These are phyloP conservation scores for Trichoderma atrobrunneum DNA, from an alignment of 2,329 filamentous ascomycete genomes.

Conservation along the genomic window DNA sequence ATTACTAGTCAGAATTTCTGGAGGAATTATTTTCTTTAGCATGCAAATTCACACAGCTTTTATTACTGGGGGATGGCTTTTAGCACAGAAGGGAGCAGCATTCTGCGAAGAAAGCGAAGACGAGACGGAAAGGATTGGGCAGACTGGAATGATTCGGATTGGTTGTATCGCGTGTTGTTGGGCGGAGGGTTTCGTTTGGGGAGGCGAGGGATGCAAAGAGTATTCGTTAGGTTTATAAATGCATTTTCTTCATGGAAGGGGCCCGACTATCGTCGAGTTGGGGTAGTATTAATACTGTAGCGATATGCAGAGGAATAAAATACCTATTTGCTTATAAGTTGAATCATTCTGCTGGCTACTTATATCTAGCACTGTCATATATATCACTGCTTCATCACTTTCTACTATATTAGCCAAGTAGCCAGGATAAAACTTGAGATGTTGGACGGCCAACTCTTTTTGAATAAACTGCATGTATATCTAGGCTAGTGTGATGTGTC, in stretches of 20 bases:
- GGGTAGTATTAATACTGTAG: neutral
- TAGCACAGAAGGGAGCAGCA: neutral
- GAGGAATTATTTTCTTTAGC: neutral
- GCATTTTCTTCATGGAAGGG: neutral
- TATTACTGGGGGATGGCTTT: neutral
- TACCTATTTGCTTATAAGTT: neutral
- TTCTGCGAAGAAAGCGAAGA: neutral
- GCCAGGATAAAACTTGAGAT: neutral
- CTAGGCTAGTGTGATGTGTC: slow-evolving; percentile 15
- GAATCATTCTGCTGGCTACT: neutral
- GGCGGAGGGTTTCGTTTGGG: neutral
- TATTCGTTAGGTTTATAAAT: neutral
- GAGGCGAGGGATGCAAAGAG: neutral
- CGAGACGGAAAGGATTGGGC: neutral
- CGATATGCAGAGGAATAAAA: neutral
- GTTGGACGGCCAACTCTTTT: neutral
- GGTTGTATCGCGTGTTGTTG: neutral
- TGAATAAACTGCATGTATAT: neutral
- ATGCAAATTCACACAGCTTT: neutral
- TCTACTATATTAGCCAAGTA: neutral
- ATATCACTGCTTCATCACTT: neutral
- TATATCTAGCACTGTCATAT: too few species aligned
- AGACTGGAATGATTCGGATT: neutral
- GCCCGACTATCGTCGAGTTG: neutral
- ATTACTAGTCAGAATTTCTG: slow-evolving; percentile 5